phyloP scores from a whole-genome alignment of 768 basidiomycete genomes.

The Leucosporidium yakuticum region DNA sequence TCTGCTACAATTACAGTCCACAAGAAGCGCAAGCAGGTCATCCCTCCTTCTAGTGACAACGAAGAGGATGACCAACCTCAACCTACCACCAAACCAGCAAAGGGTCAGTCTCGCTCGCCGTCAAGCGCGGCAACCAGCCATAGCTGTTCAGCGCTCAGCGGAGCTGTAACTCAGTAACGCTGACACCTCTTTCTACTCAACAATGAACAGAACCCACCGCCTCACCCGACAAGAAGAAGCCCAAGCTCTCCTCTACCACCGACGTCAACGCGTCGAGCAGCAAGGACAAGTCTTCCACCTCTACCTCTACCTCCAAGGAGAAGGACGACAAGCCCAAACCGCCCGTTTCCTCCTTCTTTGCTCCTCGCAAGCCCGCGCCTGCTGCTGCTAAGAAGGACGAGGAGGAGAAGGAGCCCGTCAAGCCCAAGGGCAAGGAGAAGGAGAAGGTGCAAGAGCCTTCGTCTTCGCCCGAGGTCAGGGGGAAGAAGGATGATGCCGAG shows the following conservation, averaged over 20 bases:
- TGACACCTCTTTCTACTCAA: background rate
- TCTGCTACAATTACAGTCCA: too few species aligned
- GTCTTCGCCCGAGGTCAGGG: background rate
- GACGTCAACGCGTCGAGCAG: background rate
- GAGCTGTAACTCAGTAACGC: background rate
- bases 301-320: background rate
- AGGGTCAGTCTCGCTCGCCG: background rate
- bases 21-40: background rate
- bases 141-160: too few species aligned
- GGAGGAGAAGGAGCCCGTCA: conserved; percentile 1
- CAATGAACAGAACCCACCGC: background rate
- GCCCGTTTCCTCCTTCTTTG: conserved; percentile 20
- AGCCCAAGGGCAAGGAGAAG: conserved; percentile 16
- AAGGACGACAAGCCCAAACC: conserved; percentile 9
- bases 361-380: conserved; percentile 8
- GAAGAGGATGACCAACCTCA: too few species aligned
- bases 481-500: conserved; percentile 8
- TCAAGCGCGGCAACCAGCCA: too few species aligned
- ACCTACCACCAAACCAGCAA: background rate
- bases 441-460: background rate
- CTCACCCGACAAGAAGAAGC: conserved; percentile 7
- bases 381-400: background rate
- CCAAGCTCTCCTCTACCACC: background rate
- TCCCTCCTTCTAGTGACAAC: too few species aligned
- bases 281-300: too few species aligned